phyloP scores from a whole-genome alignment of 495 filamentous ascomycete species.

The Penicillium ochrochloron region DNA sequence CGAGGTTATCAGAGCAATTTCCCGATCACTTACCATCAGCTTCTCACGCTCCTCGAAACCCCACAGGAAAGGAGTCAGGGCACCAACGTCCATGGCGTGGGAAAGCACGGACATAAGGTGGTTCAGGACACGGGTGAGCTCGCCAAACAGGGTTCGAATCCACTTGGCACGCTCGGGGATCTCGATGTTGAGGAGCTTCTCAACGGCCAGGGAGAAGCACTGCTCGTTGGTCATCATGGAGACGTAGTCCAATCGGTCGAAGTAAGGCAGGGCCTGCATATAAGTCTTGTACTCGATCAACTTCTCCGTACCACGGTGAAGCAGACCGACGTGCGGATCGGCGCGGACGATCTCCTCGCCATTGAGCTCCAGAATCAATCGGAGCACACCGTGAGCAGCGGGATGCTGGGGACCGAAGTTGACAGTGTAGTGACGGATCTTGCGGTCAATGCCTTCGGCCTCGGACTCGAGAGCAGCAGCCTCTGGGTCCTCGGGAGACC shows the following conservation, averaged over 20 bases:
- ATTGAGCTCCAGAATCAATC: constrained; percentile 95
- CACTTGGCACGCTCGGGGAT: constrained; percentile 95
- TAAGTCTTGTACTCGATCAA: constrained; percentile 99
- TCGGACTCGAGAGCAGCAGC: constrained; percentile 52
- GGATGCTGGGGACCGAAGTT: constrained; percentile 99
- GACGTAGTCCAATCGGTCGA: constrained; percentile 98
- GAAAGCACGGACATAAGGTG: constrained; percentile 98
- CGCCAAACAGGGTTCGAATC: constrained; percentile 95
- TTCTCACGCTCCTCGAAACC: constrained; percentile 99
- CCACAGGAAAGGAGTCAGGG: constrained; percentile 98
- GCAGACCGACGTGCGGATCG: constrained; percentile 94
- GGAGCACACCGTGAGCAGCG: constrained; percentile 96
- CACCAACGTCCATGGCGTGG: constrained; percentile 99
- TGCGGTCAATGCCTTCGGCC: constrained; percentile 67
- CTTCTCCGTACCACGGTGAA: constrained; percentile 99
- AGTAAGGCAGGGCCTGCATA: constrained; percentile 97
- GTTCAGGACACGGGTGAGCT: constrained; percentile 94
- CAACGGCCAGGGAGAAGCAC: constrained; percentile 91
- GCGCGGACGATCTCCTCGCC: constrained; percentile 96
- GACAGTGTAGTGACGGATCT: constrained; percentile 98
- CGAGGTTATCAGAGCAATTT: neutral
- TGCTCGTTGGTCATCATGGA: constrained; percentile 99
- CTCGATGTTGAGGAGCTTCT: constrained; percentile 98
- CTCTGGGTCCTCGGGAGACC: constrained; percentile 46
- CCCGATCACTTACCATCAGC: constrained; percentile 76